phyloP scores from a whole-genome alignment of 2,329 filamentous ascomycete genomes.

The Cordyceps militaris region DNA sequence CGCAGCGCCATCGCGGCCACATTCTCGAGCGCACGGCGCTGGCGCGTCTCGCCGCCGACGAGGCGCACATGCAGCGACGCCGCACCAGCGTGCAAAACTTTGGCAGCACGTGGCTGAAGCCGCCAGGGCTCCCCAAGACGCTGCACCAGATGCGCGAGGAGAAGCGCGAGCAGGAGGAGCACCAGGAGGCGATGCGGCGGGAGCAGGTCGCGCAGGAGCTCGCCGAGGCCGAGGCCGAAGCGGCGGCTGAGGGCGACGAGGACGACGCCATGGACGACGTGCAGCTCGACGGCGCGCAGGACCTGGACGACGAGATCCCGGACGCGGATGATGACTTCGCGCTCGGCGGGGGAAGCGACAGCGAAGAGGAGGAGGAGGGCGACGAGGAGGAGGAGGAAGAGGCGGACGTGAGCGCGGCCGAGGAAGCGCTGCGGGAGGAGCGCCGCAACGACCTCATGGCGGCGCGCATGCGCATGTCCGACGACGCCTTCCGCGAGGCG shows the following conservation, averaged over 20 bases:
- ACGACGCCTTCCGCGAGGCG: slow-evolving; percentile 56
- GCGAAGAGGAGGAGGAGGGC: slow-evolving; percentile 34
- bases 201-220: slow-evolving; percentile 69
- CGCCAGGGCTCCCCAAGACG: slow-evolving; percentile 82
- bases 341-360: slow-evolving; percentile 39
- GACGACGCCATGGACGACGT: slow-evolving; percentile 41
- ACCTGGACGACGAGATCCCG: slow-evolving; percentile 69
- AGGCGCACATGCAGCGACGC: slow-evolving; percentile 67
- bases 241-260: slow-evolving; percentile 29
- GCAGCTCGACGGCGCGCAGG: slow-evolving; percentile 48
- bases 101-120: slow-evolving; percentile 83
- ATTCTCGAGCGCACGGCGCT: slow-evolving; percentile 54
- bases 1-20: slow-evolving; percentile 27
- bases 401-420: slow-evolving; percentile 24
- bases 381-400: slow-evolving; percentile 36
- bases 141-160: slow-evolving; percentile 87
- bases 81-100: slow-evolving; percentile 80
- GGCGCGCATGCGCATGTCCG: slow-evolving; percentile 46
- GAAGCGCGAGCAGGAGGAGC: slow-evolving; percentile 79
- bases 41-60: slow-evolving; percentile 65
- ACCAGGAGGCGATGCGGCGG: slow-evolving; percentile 63
- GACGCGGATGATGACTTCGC: slow-evolving; percentile 54
- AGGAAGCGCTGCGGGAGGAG: slow-evolving; percentile 35
- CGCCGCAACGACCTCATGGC: slow-evolving; percentile 43
- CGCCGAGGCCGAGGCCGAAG: slow-evolving; percentile 54